Base-by-base conservation (phyloP, 768 basidiomycete genomes). In the Tricholomella constricta region DNA sequence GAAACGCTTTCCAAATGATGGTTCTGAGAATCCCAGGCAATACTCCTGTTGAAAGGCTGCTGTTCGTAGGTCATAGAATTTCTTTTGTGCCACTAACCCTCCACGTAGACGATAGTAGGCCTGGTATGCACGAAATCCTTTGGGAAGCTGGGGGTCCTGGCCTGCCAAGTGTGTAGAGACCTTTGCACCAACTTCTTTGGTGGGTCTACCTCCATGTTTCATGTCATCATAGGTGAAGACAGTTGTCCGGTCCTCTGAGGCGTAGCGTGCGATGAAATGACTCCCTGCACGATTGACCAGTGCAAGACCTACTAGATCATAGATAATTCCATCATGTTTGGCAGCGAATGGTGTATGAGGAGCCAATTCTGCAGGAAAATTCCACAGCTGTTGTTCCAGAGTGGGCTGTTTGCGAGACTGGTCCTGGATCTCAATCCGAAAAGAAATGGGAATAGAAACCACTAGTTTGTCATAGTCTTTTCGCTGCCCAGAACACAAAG, bases 391-490 rank as follows among this genome's bases (percentile, higher is more conserved):
- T 34, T 8, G 29, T 15, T 6, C 4, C 8, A n/a, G 4, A 22
- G 7, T 15, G 4, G 38, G 27, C 12, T 41, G 4, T 19, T 14
- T 5, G 1, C 19, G 15, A 34, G 45, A 52, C 15, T 46, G n/a
- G 10, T 36, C 51, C 42, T 52, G 25, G 4, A 52, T 20, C 27
- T 52, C 51, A 19, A 52, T 41, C 3, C 45, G 45, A 4, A 52
- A 17, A 25, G 44, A 32, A 9, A 46, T 29, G 0, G 51, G 51
- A 15, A 46, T 35, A 7, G 51, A 41, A 15, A 52, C 12, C 9
- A 52, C 37, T 1, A 52, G 19, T 2, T 25, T 29, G 2, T 46
- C 27, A 6, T 27, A 8, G 22, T 52, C 51, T 15, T 41, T 14
- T 23, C 43, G 36, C 7, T 9, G 40, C 9, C 51, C 51, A 6